Evolutionary conservation across 208 protist genomes (phyloP).

Genomic region (Porcisia deanei): DNA sequence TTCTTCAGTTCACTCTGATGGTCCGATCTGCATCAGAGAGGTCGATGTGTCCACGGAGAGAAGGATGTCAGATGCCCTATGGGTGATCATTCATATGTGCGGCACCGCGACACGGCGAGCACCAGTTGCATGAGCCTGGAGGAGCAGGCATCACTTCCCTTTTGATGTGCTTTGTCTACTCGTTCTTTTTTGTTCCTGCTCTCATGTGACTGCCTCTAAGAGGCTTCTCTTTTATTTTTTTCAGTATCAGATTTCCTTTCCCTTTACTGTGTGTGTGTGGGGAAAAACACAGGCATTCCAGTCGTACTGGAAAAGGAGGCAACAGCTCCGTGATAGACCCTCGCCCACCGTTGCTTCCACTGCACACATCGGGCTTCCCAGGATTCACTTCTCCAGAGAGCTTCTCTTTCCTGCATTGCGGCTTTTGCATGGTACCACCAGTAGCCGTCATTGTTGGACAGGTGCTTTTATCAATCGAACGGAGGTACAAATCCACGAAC

Average conservation of each 20-base stretch:
- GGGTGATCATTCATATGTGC: not conserved
- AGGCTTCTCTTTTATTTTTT: constrained; percentile 4
- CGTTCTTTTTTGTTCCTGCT: constrained; percentile 13
- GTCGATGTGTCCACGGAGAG: not conserved
- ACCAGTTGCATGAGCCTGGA: not conserved
- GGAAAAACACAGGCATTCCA: not conserved
- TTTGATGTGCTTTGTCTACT: not conserved
- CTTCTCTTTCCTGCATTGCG: constrained; percentile 12
- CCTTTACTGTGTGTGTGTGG: not conserved
- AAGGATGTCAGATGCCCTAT: not conserved
- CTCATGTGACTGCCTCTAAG: not conserved
- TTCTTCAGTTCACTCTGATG: not conserved
- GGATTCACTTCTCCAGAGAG: constrained; percentile 3
- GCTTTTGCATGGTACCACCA: constrained; percentile 7
- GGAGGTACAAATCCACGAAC: not conserved
- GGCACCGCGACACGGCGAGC: not conserved
- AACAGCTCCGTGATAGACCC: constrained; percentile 6
- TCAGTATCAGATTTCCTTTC: too few species aligned
- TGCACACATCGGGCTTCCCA: constrained; percentile 7
- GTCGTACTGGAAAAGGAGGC: constrained; percentile 5
- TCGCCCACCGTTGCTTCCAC: constrained; percentile 9
- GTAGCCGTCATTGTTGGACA: not conserved
- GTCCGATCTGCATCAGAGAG: not conserved
- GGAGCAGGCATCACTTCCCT: not conserved
- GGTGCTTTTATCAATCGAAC: not conserved